These are phyloP conservation scores for Paraphoma chrysanthemicola DNA, from an alignment of 2,329 filamentous ascomycete species.

Conservation along the genomic window DNA sequence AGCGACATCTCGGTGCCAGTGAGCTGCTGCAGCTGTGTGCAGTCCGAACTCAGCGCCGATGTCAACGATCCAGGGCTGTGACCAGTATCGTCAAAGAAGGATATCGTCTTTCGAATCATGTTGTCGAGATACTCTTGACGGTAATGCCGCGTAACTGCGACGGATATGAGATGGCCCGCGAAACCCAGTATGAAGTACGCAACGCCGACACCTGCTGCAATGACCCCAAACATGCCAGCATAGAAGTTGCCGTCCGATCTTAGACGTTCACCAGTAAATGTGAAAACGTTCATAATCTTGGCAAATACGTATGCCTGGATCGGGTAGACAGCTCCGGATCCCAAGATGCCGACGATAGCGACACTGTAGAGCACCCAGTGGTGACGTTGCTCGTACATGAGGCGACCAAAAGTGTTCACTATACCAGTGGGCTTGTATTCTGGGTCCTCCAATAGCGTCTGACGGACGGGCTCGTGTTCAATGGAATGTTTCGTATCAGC, in stretches of 20 bases:
- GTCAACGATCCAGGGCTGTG: slow-evolving; percentile 68
- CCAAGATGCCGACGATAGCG: slow-evolving; percentile 36
- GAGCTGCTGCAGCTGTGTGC: slow-evolving; percentile 67
- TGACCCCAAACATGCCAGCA: slow-evolving; percentile 69
- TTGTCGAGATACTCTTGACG: slow-evolving; percentile 67
- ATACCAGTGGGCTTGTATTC: slow-evolving; percentile 41
- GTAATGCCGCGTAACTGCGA: slow-evolving; percentile 59
- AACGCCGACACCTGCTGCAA: slow-evolving; percentile 61
- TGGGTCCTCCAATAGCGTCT: slow-evolving; percentile 19
- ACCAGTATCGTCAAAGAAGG: slow-evolving; percentile 67
- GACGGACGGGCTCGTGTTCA: slow-evolving; percentile 5
- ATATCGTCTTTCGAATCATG: slow-evolving; percentile 65
- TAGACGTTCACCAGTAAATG: slow-evolving; percentile 36
- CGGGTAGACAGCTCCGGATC: slow-evolving; percentile 46
- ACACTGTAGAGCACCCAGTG: slow-evolving; percentile 44
- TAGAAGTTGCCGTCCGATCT: slow-evolving; percentile 61
- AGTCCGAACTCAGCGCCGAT: slow-evolving; percentile 62
- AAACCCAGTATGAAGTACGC: slow-evolving; percentile 61
- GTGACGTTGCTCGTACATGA: slow-evolving; percentile 43
- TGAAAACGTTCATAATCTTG: slow-evolving; percentile 47
- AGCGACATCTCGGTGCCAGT: slow-evolving; percentile 67
- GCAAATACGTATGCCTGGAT: slow-evolving; percentile 50
- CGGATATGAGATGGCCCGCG: slow-evolving; percentile 38
- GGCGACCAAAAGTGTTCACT: slow-evolving; percentile 39
- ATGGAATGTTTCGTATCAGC: slow-evolving; percentile 16